These are phyloP conservation scores for Aspergillus candidus DNA, from an alignment of 2,329 filamentous ascomycete genomes.

Conservation along the genomic window DNA sequence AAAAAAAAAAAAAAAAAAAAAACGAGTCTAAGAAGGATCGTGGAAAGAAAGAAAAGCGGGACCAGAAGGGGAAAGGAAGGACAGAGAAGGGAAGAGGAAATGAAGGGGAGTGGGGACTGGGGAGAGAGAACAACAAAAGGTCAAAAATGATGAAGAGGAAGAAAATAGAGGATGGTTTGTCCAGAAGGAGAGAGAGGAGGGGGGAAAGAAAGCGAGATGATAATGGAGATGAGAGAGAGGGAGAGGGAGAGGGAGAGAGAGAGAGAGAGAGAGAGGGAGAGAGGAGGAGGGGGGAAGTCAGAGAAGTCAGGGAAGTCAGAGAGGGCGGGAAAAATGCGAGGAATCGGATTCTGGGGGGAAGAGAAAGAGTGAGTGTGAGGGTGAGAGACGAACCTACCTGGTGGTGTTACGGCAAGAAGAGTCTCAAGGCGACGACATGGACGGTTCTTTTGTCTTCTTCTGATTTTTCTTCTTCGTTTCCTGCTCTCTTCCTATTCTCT, in stretches of 20 bases:
- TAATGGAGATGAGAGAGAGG: not conserved
- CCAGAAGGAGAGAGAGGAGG: not conserved
- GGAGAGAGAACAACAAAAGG: not conserved
- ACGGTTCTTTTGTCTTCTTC: no score
- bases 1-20: not conserved
- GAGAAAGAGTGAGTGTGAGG: constrained; percentile 5
- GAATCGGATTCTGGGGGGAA: constrained; percentile 4
- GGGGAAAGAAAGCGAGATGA: constrained; percentile 2
- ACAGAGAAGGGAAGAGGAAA: constrained; percentile 1
- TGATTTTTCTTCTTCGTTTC: no score
- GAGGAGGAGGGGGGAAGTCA: constrained; percentile 7
- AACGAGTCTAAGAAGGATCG: constrained; percentile 1
- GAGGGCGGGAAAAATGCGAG: constrained; percentile 1
- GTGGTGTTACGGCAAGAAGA: no score
- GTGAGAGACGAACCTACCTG: not conserved
- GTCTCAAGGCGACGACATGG: no score
- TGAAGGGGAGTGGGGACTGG: constrained; percentile 1
- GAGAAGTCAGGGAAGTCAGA: constrained; percentile 7
- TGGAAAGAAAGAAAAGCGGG: constrained; percentile 3
- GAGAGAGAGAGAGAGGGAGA: constrained; percentile 1
- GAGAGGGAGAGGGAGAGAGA: constrained; percentile 1
- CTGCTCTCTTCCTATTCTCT: no score
- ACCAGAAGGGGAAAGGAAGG: constrained; percentile 7
- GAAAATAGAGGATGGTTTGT: not conserved
- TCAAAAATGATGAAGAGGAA: constrained; percentile 1